A percentile compares a stretch with the other conserved stretches of the same genome.
phyloP scores from a whole-genome alignment of 148 eudicot genomes.

The Heliamphora exappendiculata region DNA sequence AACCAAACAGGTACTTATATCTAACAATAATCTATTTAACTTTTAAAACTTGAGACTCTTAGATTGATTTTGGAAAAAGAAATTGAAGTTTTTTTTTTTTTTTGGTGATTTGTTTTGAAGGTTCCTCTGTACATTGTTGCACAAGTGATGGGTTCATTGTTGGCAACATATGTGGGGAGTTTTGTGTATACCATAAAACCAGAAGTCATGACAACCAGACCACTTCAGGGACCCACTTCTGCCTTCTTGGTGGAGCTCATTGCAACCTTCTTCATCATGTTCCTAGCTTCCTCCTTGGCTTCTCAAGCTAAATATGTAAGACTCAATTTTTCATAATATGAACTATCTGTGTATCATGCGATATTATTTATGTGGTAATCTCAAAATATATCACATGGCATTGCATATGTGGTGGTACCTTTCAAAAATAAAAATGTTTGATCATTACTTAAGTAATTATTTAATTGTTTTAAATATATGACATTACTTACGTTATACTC shows the following conservation, averaged over 20 bases:
- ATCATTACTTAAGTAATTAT: too few species aligned
- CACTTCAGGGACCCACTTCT: conserved; percentile 32
- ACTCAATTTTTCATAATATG: not conserved
- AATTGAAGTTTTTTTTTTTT: not conserved
- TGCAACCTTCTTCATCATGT: conserved; percentile 61
- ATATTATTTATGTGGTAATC: too few species aligned
- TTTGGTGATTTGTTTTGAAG: conserved; percentile 28
- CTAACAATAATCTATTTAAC: too few species aligned
- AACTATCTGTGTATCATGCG: too few species aligned
- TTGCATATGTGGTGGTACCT: too few species aligned
- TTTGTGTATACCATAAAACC: conserved; percentile 51
- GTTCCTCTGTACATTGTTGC: conserved; percentile 69
- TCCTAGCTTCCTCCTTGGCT: conserved; percentile 55
- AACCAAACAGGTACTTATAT: too few species aligned
- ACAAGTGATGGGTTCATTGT: conserved; percentile 59
- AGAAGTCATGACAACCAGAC: conserved; percentile 50
- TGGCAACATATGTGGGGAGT: conserved; percentile 54
- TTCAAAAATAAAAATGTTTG: too few species aligned
- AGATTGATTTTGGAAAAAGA: too few species aligned
- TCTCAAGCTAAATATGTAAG: conserved; percentile 58
- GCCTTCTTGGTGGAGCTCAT: conserved; percentile 81
- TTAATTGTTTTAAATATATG: too few species aligned
- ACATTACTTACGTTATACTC: too few species aligned
- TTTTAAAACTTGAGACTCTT: too few species aligned
- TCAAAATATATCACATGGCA: too few species aligned